phyloP scores from a whole-genome alignment of 441 rosid genomes.

The Pelargonium cotyledonis region DNA sequence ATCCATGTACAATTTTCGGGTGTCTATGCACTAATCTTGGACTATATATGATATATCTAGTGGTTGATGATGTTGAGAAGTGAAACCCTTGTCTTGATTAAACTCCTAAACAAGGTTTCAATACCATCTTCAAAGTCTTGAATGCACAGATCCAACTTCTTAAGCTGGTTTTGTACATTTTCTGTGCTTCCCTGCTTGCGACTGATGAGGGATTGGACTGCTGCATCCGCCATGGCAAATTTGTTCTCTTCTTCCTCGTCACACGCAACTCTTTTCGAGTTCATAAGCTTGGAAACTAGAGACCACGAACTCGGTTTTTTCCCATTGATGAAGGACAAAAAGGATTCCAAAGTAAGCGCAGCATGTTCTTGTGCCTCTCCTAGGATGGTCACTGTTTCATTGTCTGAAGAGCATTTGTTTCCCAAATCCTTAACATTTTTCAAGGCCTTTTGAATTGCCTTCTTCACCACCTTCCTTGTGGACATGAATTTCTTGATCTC shows the following conservation, averaged over 20 bases:
- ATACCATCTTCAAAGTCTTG: slow-evolving; percentile 38
- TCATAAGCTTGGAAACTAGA: slow-evolving; percentile 33
- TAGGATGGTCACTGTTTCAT: slow-evolving; percentile 6
- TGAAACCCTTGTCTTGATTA: slow-evolving; percentile 46
- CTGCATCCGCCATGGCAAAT: slow-evolving; percentile 26
- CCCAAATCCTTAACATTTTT: slow-evolving; percentile 22
- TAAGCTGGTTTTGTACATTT: slow-evolving; percentile 23
- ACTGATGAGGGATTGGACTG: slow-evolving; percentile 13
- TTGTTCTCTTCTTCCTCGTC: slow-evolving; percentile 21
- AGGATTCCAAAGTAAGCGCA: slow-evolving; percentile 26
- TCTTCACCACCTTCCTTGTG: slow-evolving; percentile 29
- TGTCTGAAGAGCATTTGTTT: slow-evolving; percentile 10
- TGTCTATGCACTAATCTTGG: no score
- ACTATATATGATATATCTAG: background rate
- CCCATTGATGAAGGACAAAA: slow-evolving; percentile 29
- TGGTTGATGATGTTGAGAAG: slow-evolving; percentile 36
- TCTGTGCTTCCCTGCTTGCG: slow-evolving; percentile 18
- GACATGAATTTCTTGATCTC: slow-evolving; percentile 28
- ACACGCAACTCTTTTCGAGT: slow-evolving; percentile 19
- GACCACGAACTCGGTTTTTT: slow-evolving; percentile 23
- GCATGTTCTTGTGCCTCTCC: slow-evolving; percentile 30
- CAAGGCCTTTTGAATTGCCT: slow-evolving; percentile 25
- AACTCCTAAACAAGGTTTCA: slow-evolving; percentile 27
- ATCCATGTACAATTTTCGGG: background rate
- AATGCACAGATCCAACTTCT: slow-evolving; percentile 32